Evolutionary conservation across 148 eudicot genomes (phyloP).

Genomic region (Vaccinium corymbosum): DNA sequence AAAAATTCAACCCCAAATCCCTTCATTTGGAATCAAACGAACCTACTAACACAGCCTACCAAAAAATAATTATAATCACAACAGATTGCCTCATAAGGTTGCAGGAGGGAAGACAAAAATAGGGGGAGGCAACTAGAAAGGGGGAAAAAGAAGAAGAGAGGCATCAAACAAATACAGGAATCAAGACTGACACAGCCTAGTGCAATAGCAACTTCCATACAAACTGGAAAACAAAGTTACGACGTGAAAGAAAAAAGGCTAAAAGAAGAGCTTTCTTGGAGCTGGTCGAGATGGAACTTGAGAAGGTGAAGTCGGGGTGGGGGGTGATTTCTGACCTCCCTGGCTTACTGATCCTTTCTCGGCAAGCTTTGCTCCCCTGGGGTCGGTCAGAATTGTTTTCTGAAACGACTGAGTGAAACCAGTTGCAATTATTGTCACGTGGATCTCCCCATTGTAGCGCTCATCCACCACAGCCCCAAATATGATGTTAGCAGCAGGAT

Average conservation of each 20-base stretch:
- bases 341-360: conserved; percentile 42
- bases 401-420: conserved; percentile 95
- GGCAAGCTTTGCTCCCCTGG: conserved; percentile 58
- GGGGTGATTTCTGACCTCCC: conserved; percentile 42
- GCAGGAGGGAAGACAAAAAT: too few species aligned
- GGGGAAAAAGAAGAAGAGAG: neutral
- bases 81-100: neutral
- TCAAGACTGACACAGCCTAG: conserved; percentile 4
- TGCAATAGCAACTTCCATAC: neutral
- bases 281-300: conserved; percentile 47
- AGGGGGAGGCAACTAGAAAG: neutral
- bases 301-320: conserved; percentile 31
- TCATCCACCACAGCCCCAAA: conserved; percentile 99
- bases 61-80: neutral
- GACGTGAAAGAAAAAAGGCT: neutral
- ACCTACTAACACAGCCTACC: neutral
- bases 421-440: conserved; percentile 90
- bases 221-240: neutral
- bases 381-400: conserved; percentile 71
- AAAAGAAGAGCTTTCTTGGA: conserved; percentile 69
- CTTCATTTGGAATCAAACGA: neutral
- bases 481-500: conserved; percentile 95
- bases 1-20: neutral
- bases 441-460: conserved; percentile 92
- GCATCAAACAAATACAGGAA: neutral